Base-by-base conservation (phyloP, 768 basidiomycete species). In the Leccinum incarnatum region DNA sequence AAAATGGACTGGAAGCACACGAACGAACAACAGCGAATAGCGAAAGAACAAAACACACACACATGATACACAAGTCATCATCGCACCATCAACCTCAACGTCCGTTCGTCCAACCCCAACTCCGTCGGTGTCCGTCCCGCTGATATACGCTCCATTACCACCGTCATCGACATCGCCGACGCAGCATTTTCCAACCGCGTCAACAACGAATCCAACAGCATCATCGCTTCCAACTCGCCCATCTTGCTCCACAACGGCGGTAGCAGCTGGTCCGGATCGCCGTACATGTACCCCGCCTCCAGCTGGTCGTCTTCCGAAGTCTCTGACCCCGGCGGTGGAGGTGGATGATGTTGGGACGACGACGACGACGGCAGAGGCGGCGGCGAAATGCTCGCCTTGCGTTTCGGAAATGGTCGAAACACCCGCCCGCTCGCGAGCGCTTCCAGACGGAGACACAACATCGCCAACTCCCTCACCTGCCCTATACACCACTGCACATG, bases 391-490 rank as follows among this genome's bases (percentile, higher is more conserved):
- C 68, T 69, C 11, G 76, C 78, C 19, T 71, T 62, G 45, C 69
- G 72, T 54, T 73, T 75, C 11, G 78, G 69, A 15, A 72, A 63
- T 3, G 80, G 69, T 19, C 79, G 78, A 75, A 89, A 89, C 12
- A 87, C 75, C 4, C 87, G 82, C 0, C 75, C 77, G 4, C 85
- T 81, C 3, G 87, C 80, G 25, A 94, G 78, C 3, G 89, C 83
- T 74, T 98, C 94, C 30, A 95, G 77, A 4, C 93, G 84, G 23
- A 95, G 75, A 67, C 89, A 88, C 11, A 95, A 70, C 62, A 84
- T 66, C 1, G 86, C 89, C 49, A 98, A 74, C 59, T 89, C 83
- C 52, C 82, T 82, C 67, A 93, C 85, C 70, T 93, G 88, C 14
- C 81, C 81, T n/a, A 90, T 79, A 60, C 79, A 85, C 76, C 88